Evolutionary conservation across 2,329 filamentous ascomycete genomes (phyloP).

Genomic region (Tolypocladium sp.): DNA sequence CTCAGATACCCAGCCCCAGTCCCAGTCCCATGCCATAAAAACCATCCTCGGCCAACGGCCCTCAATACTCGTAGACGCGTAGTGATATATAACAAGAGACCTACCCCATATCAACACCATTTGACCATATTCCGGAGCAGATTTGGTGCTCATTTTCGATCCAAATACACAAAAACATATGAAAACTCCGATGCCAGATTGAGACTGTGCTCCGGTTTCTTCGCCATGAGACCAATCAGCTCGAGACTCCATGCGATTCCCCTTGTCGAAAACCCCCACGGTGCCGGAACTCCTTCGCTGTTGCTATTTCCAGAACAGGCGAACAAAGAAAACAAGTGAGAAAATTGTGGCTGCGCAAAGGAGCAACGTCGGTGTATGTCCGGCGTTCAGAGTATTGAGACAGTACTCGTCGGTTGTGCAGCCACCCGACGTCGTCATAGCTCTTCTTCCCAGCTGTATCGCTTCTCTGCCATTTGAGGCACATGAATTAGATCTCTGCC

Average conservation of each 20-base stretch:
- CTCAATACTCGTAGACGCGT: not conserved
- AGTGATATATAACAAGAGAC: not conserved
- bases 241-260: not conserved
- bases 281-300: slow-evolving; percentile 10
- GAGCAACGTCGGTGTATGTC: not conserved
- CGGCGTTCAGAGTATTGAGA: not conserved
- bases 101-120: not conserved
- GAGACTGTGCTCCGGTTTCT: not conserved
- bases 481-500: slow-evolving; percentile 39
- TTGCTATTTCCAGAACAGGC: slow-evolving; percentile 2
- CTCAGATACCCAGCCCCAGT: not conserved
- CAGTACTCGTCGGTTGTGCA: not conserved
- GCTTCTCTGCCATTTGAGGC: slow-evolving; percentile 37
- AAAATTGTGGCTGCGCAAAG: not conserved
- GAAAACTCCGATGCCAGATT: not conserved
- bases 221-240: not conserved
- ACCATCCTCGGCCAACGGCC: not conserved
- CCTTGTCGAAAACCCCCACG: not conserved
- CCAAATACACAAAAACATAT: not conserved
- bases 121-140: not conserved
- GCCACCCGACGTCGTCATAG: no score
- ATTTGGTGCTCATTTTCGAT: not conserved
- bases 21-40: not conserved
- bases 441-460: slow-evolving; percentile 43
- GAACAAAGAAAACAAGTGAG: slow-evolving; percentile 1